Percentiles rank a stretch among this genome's conserved stretches.
Evolutionary conservation across 2,329 filamentous ascomycete genomes (phyloP).

Genomic region (Ophiostoma sp.): DNA sequence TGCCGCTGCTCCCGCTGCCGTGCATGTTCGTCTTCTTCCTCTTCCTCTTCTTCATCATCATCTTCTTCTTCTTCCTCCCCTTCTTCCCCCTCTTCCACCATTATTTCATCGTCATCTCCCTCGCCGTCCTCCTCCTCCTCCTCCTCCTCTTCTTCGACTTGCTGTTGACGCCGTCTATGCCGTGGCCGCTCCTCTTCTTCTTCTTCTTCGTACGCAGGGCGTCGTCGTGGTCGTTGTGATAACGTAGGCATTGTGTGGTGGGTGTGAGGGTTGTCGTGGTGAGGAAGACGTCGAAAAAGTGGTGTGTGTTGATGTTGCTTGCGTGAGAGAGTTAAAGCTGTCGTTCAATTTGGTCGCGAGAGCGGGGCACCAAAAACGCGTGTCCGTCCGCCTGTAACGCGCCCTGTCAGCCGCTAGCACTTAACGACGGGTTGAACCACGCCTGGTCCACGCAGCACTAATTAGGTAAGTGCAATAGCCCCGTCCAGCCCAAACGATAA

Average conservation of each 20-base stretch:
- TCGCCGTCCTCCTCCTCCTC: conserved; percentile 18
- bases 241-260: conserved; percentile 23
- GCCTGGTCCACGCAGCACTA: no score
- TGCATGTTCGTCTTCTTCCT: not conserved
- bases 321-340: not conserved
- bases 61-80: not conserved
- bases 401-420: not conserved
- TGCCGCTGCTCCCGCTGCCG: not conserved
- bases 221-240: conserved; percentile 22
- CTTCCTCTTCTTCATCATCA: conserved; percentile 1
- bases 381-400: not conserved
- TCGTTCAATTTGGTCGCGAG: not conserved
- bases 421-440: not conserved
- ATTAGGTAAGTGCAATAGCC: not conserved
- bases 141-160: conserved; percentile 21
- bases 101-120: not conserved
- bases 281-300: not conserved
- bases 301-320: not conserved
- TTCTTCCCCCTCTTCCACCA: conserved; percentile 14
- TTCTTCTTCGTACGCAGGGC: conserved; percentile 10
- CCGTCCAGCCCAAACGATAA: not conserved
- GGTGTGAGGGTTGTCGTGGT: not conserved
- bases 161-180: conserved; percentile 10
- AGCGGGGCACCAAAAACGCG: conserved; percentile 20
- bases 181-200: conserved; percentile 24